phyloP scores from a whole-genome alignment of 1,284 basidiomycete genomes.

The Hemileccinum hortonii region DNA sequence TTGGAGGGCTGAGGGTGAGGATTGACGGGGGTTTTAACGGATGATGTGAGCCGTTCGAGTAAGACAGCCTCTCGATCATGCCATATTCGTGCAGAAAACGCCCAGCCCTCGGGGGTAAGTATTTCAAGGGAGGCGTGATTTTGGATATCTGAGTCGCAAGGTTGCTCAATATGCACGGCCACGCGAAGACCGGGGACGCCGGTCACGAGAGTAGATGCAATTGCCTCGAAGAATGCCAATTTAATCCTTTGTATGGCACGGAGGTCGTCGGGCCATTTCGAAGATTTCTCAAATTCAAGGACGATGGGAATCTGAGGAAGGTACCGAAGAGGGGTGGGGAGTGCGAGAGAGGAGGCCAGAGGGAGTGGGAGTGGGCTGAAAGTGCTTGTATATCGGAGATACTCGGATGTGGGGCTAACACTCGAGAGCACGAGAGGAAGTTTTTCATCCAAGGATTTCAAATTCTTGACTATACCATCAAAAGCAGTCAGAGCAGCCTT shows the following conservation, averaged over 20 bases:
- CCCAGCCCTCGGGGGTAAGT: conserved; percentile 80
- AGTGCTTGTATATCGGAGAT: conserved; percentile 80
- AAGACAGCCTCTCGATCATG: conserved; percentile 85
- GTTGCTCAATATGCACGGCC: conserved; percentile 56
- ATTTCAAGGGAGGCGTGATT: conserved; percentile 80
- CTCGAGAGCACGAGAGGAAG: conserved; percentile 82
- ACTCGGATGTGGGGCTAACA: conserved; percentile 71
- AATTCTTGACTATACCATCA: conserved; percentile 72
- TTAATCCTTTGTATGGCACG: conserved; percentile 94
- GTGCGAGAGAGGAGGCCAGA: conserved; percentile 43
- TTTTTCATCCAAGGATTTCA: conserved; percentile 77
- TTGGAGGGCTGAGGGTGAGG: conserved; percentile 4
- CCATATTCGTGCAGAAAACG: conserved; percentile 82
- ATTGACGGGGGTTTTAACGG: conserved; percentile 30
- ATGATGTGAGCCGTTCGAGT: conserved; percentile 66
- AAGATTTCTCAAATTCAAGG: conserved; percentile 88
- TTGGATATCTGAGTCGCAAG: conserved; percentile 52
- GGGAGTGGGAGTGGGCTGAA: conserved; percentile 68
- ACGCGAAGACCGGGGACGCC: conserved; percentile 53
- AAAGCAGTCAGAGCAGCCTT: conserved; percentile 79
- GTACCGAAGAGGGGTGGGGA: conserved; percentile 63
- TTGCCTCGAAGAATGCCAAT: conserved; percentile 84
- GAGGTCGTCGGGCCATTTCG: conserved; percentile 94
- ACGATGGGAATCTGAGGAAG: conserved; percentile 70
- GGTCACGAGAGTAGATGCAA: conserved; percentile 64